Percentiles rank a stretch among this genome's conserved stretches.
These are phyloP conservation scores for Arabidopsis suecica DNA, from an alignment of 345 rosid species.

Conservation along the genomic window DNA sequence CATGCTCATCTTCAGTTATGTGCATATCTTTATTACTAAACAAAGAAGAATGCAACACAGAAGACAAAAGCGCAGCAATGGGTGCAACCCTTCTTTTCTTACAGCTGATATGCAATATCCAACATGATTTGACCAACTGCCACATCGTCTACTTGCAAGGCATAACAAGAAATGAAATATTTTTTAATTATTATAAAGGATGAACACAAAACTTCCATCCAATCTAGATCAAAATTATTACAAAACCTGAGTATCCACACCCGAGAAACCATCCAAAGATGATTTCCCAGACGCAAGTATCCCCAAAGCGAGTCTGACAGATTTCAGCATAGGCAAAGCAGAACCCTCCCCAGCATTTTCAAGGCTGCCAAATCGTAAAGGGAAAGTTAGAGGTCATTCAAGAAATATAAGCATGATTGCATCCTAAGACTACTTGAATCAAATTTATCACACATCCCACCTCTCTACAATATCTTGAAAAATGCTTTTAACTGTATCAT, in stretches of 20 bases:
- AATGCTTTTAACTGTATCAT: slow-evolving; percentile 59
- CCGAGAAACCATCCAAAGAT: slow-evolving; percentile 55
- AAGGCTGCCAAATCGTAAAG: slow-evolving; percentile 63
- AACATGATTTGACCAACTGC: slow-evolving; percentile 83
- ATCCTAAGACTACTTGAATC: slow-evolving; percentile 8
- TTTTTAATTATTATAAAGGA: not conserved
- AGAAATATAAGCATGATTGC: not conserved
- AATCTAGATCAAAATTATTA: slow-evolving; percentile 4
- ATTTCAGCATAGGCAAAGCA: slow-evolving; percentile 86
- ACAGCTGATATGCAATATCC: slow-evolving; percentile 90
- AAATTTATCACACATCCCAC: slow-evolving; percentile 48
- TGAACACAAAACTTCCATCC: slow-evolving; percentile 5
- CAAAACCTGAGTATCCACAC: slow-evolving; percentile 75
- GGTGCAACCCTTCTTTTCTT: slow-evolving; percentile 92
- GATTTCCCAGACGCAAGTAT: slow-evolving; percentile 62
- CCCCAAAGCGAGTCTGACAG: slow-evolving; percentile 68
- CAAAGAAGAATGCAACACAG: slow-evolving; percentile 78
- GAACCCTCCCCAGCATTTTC: slow-evolving; percentile 96
- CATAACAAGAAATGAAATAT: slow-evolving; percentile 17
- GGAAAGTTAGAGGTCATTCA: not conserved
- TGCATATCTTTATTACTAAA: slow-evolving; percentile 77
- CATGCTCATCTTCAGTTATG: slow-evolving; percentile 54
- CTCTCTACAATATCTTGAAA: slow-evolving; percentile 80
- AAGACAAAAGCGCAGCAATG: slow-evolving; percentile 87
- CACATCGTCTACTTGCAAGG: slow-evolving; percentile 76